Conservation (phyloP, 2,329 filamentous ascomycete species). For the Neurospora sp. region DNA sequence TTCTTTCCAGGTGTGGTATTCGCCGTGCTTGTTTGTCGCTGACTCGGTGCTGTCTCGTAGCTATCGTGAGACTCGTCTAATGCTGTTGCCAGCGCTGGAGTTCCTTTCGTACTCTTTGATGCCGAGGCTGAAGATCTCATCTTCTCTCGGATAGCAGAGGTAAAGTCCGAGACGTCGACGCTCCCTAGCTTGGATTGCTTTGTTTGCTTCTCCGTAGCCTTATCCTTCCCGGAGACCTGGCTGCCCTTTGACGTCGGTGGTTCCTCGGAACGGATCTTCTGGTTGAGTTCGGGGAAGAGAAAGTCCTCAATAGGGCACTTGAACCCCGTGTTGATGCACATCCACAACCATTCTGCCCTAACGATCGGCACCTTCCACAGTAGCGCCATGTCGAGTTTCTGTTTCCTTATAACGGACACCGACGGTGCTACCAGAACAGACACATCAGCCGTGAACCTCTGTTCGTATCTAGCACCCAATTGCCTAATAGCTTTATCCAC, state of each 20-base stretch:
- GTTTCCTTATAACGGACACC: conserved; percentile 45
- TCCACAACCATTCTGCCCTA: conserved; percentile 72
- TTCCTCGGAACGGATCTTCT: conserved; percentile 13
- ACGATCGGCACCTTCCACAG: conserved; percentile 76
- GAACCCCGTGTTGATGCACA: conserved; percentile 54
- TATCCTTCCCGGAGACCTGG: neutral
- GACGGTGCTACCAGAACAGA: conserved; percentile 68
- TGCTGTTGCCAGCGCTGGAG: neutral
- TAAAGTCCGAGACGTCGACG: conserved; percentile 12
- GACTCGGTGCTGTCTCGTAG: conserved; percentile 17
- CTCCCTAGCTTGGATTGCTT: neutral
- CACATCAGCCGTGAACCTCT: conserved; percentile 60
- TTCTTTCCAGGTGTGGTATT: conserved; percentile 6
- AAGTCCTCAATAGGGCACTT: conserved; percentile 35
- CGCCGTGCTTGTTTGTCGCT: conserved; percentile 2
- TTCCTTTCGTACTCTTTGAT: neutral
- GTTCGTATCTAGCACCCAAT: conserved; percentile 72
- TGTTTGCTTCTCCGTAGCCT: conserved; percentile 1
- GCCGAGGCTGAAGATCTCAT: neutral
- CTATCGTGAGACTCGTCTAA: conserved; percentile 10
- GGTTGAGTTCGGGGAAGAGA: conserved; percentile 37
- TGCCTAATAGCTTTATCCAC: conserved; percentile 66
- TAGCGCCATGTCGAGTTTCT: conserved; percentile 71
- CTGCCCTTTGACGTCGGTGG: conserved; percentile 8
- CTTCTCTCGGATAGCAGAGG: conserved; percentile 1